These are phyloP conservation scores for Lecanosticta acicola DNA, from an alignment of 2,329 filamentous ascomycete species.

Conservation along the genomic window DNA sequence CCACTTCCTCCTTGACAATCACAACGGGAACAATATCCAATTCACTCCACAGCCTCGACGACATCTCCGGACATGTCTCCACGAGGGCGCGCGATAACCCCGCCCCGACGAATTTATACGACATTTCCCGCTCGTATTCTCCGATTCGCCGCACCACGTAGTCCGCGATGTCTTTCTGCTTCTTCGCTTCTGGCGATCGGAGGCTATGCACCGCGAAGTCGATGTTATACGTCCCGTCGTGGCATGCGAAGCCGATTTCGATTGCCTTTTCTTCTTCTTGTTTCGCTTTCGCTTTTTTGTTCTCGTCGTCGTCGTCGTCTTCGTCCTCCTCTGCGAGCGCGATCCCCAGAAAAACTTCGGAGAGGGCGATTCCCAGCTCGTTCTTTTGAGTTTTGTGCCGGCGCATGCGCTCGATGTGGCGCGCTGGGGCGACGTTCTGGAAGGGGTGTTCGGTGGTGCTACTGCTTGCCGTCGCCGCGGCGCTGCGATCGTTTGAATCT, in stretches of 20 bases:
- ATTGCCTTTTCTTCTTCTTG: constrained; percentile 42
- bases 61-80: constrained; percentile 58
- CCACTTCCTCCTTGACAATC: constrained; percentile 52
- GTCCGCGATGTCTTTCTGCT: constrained; percentile 32
- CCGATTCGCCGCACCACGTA: constrained; percentile 54
- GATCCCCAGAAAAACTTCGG: constrained; percentile 55
- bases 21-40: constrained; percentile 70
- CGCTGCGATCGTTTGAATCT: neutral
- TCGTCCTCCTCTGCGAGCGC: no score
- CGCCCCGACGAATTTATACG: constrained; percentile 68
- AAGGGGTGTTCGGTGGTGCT: constrained; percentile 11
- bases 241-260: constrained; percentile 61
- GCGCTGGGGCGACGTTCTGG: constrained; percentile 11
- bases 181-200: constrained; percentile 7
- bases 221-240: constrained; percentile 68
- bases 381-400: constrained; percentile 11
- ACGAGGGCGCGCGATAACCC: constrained; percentile 60
- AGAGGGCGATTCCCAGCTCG: constrained; percentile 17
- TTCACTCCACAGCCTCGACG: constrained; percentile 67
- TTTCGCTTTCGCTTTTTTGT: no score
- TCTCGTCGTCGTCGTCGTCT: no score
- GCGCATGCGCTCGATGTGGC: constrained; percentile 19
- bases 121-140: constrained; percentile 58
- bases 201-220: constrained; percentile 65
- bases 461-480: no score